Conservation (phyloP, 1,284 basidiomycete genomes). For the Violaceomyces palustris region DNA sequence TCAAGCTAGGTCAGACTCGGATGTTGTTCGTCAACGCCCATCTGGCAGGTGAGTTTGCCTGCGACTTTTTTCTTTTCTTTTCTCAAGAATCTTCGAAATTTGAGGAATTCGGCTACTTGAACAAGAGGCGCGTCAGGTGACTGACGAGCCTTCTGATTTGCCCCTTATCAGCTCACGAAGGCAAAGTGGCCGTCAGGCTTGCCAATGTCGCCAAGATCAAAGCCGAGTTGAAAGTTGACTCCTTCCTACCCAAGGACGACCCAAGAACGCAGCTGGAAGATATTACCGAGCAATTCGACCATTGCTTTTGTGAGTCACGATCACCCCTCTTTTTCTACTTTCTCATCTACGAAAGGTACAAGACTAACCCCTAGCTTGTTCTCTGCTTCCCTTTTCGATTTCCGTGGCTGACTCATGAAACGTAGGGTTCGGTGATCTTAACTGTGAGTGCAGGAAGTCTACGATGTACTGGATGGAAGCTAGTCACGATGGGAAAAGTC, state of each 20-base stretch:
- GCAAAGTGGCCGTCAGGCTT: conserved; percentile 47
- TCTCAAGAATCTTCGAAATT: background rate
- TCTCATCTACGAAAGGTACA: conserved; percentile 53
- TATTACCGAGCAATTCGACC: conserved; percentile 75
- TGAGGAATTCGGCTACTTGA: background rate
- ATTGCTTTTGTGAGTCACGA: conserved; percentile 71
- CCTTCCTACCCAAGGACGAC: conserved; percentile 62
- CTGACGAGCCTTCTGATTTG: too few species aligned
- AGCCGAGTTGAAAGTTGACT: conserved; percentile 57
- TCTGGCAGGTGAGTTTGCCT: conserved; percentile 60
- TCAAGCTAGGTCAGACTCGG: conserved; percentile 68
- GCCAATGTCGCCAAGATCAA: conserved; percentile 56
- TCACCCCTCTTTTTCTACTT: too few species aligned
- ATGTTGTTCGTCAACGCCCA: conserved; percentile 81
- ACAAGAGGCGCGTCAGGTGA: too few species aligned
- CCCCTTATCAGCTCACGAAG: conserved; percentile 30
- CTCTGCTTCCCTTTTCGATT: too few species aligned
- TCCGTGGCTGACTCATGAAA: too few species aligned
- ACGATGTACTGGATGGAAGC: too few species aligned
- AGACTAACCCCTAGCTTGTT: too few species aligned
- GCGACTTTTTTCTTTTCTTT: background rate
- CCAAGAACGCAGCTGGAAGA: conserved; percentile 58
- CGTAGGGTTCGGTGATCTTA: conserved; percentile 12
- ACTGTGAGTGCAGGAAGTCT: conserved; percentile 6
- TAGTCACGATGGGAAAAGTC: too few species aligned